phyloP scores from a whole-genome alignment of 306 rosid species.

The Casuarina equisetifolia region DNA sequence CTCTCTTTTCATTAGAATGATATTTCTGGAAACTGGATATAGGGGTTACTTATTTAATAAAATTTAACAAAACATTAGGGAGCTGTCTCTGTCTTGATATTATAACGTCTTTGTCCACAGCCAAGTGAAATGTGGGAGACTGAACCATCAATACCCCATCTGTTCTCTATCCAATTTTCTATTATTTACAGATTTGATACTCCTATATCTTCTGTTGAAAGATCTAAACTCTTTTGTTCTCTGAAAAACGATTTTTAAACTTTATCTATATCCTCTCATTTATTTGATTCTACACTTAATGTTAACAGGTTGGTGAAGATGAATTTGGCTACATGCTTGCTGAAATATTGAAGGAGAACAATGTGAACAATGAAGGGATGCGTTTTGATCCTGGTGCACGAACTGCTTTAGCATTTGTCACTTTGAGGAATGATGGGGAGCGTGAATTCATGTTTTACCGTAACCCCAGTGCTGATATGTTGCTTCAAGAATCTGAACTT shows the following conservation, averaged over 20 bases:
- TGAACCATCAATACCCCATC: neutral
- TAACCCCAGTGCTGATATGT: constrained; percentile 97
- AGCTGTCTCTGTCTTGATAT: neutral
- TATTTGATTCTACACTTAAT: constrained; percentile 19
- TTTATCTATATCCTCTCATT: neutral
- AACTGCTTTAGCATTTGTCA: constrained; percentile 97
- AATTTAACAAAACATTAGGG: neutral
- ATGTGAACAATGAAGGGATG: constrained; percentile 80
- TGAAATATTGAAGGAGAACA: constrained; percentile 79
- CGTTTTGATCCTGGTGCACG: constrained; percentile 93
- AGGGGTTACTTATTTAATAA: neutral
- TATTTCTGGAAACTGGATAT: neutral
- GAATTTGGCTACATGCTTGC: constrained; percentile 99
- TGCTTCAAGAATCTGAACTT: constrained; percentile 80
- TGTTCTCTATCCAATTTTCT: neutral
- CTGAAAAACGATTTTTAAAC: neutral
- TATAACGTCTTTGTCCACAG: neutral
- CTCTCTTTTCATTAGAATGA: neutral
- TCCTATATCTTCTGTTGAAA: neutral
- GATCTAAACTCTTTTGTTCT: neutral
- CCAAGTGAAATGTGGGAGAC: neutral
- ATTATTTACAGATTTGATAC: neutral
- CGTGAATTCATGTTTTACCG: constrained; percentile 99
- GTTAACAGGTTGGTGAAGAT: constrained; percentile 86
- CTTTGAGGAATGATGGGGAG: constrained; percentile 81